Conservation (phyloP, 768 basidiomycete species). For the Pisolithus marmoratus region DNA sequence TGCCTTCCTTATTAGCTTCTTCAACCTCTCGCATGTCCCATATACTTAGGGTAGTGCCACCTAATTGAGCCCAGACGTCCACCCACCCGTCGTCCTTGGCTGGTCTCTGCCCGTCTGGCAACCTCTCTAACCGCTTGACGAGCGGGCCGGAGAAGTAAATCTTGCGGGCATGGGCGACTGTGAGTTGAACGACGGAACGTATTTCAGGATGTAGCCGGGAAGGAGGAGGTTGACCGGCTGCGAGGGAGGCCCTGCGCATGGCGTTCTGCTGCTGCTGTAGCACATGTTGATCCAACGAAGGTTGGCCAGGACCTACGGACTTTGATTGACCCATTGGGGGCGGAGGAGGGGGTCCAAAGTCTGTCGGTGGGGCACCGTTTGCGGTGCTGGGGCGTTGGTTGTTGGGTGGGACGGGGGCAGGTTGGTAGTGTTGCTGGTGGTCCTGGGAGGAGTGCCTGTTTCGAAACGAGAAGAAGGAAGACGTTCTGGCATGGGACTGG, state of each 20-base stretch:
- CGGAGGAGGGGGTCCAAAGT: slow-evolving; percentile 19
- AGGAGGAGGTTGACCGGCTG: slow-evolving; percentile 14
- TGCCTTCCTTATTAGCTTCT: slow-evolving; percentile 73
- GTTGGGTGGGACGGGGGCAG: slow-evolving; percentile 8
- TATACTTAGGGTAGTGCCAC: slow-evolving; percentile 82
- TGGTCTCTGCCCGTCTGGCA: slow-evolving; percentile 66
- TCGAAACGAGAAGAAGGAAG: slow-evolving; percentile 63
- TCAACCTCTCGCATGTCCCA: slow-evolving; percentile 91
- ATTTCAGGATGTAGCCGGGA: slow-evolving; percentile 74
- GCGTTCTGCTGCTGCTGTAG: slow-evolving; percentile 11
- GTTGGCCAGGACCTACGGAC: slow-evolving; percentile 25
- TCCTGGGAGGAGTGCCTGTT: slow-evolving; percentile 30
- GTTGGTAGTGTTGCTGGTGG: slow-evolving; percentile 14
- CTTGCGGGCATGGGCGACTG: slow-evolving; percentile 74
- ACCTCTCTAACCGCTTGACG: slow-evolving; percentile 69
- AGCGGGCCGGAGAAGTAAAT: slow-evolving; percentile 85
- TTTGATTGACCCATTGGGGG: slow-evolving; percentile 28
- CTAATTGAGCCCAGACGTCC: slow-evolving; percentile 86
- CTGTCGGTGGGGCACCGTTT: slow-evolving; percentile 8
- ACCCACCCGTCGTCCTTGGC: slow-evolving; percentile 74
- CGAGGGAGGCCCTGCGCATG: slow-evolving; percentile 15
- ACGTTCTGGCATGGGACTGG: slow-evolving; percentile 45
- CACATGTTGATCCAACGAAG: slow-evolving; percentile 15
- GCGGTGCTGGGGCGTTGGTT: slow-evolving; percentile 13
- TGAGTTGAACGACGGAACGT: slow-evolving; percentile 69